A percentile compares a stretch with the other conserved stretches of the same genome.
phyloP scores from a whole-genome alignment of 1,284 basidiomycete genomes.

The Ceratobasidium sp. region DNA sequence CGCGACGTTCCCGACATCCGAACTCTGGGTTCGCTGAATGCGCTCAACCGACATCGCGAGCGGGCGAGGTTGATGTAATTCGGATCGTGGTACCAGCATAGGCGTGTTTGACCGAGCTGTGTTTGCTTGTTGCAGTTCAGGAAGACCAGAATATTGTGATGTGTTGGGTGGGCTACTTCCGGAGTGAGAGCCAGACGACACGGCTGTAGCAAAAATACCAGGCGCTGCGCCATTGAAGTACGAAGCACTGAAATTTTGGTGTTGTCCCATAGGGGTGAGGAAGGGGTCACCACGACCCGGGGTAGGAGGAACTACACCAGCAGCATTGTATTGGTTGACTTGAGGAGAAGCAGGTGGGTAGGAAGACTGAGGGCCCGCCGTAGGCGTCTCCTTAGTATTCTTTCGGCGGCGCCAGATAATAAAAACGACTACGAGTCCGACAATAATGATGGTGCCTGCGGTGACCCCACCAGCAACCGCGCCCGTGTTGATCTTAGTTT shows the following conservation, averaged over 20 bases:
- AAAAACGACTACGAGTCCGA: neutral
- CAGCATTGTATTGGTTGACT: neutral
- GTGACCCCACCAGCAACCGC: constrained; percentile 21
- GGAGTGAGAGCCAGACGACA: neutral
- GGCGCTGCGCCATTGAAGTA: neutral
- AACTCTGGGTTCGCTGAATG: neutral
- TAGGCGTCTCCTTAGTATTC: neutral
- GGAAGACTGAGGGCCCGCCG: no score
- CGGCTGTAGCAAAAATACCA: constrained; percentile 1
- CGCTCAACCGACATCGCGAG: neutral
- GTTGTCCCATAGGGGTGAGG: constrained; percentile 25
- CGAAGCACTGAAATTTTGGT: constrained; percentile 20
- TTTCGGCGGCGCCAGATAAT: neutral
- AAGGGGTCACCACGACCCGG: constrained; percentile 25
- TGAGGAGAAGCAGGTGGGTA: neutral
- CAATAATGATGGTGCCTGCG: constrained; percentile 2
- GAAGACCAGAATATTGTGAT: no score
- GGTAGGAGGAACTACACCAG: neutral
- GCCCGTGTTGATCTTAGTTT: constrained; percentile 16
- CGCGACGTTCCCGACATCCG: neutral
- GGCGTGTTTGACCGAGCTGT: neutral
- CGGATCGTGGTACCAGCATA: constrained; percentile 9
- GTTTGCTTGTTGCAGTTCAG: constrained; percentile 13
- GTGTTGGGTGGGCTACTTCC: neutral
- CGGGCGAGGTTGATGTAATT: constrained; percentile 11